Conservation (phyloP, 768 basidiomycete genomes). For the Lentinula guzmanii region DNA sequence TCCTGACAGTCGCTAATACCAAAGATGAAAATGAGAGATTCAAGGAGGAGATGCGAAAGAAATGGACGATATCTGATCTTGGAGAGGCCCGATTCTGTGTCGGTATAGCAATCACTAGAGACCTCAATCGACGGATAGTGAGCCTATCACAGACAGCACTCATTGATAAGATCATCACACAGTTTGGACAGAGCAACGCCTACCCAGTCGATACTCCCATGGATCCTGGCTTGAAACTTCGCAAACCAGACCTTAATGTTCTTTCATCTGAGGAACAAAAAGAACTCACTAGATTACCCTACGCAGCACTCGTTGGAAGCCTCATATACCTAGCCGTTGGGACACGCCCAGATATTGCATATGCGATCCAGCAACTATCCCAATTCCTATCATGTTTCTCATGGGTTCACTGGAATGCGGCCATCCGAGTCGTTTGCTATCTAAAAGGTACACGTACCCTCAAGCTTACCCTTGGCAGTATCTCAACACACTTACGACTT, state of each 20-base stretch:
- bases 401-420: constrained; percentile 25
- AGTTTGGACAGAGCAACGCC: constrained; percentile 21
- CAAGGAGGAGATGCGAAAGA: constrained; percentile 15
- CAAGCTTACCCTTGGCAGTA: constrained; percentile 12
- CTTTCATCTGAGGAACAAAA: constrained; percentile 11
- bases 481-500: constrained; percentile 7
- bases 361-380: constrained; percentile 18
- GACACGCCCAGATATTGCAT: constrained; percentile 25
- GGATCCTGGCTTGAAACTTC: constrained; percentile 21
- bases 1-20: constrained; percentile 14
- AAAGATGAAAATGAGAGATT: constrained; percentile 10
- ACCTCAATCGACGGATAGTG: constrained; percentile 14
- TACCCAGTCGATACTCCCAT: constrained; percentile 12
- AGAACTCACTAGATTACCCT: constrained; percentile 15
- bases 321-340: constrained; percentile 20
- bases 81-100: constrained; percentile 24
- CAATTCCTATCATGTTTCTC: constrained; percentile 22
- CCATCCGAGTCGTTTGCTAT: constrained; percentile 28
- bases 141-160: constrained; percentile 19
- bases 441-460: constrained; percentile 16
- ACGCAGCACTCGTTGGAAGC: constrained; percentile 17
- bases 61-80: constrained; percentile 28
- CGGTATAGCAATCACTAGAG: constrained; percentile 28
- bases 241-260: constrained; percentile 8
- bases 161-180: constrained; percentile 21